Evolutionary conservation across 2,329 filamentous ascomycete genomes (phyloP), one percentile per base, ranked within the genome.

Genomic region (Chlorencoelia australis): DNA sequence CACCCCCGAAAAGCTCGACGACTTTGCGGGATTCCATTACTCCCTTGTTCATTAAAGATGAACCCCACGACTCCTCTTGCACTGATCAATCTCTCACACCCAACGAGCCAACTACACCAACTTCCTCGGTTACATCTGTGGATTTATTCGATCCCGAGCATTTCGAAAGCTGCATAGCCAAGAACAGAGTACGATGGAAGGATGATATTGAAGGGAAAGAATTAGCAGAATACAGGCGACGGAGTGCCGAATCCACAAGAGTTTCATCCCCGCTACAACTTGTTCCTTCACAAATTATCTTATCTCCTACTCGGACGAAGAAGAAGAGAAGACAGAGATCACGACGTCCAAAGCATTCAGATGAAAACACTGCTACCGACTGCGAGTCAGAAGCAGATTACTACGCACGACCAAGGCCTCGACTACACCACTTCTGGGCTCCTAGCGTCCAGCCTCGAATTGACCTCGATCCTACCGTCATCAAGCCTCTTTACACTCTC

Each of bases 321-420:
- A 18, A 30, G 17, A 31, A n/a, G 13, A 22, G 13, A 21, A 17
- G 9, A 17, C 22, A 29, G 28, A 18, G 16, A 10, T 20, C 33
- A n/a, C 30, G 22, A 11, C 20, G 33, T 13, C 18, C 25, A 9
- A 18, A 22, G 6, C 11, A 24, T 25, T 24, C 32, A 19, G 33
- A 34, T 14, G 16, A 31, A 15, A 31, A 34, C 29, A 31, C 33
- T 9, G 29, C 30, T 44, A 5, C 40, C 24, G 4, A 61, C 49
- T 17, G 55, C 40, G 10, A 62, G 60, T 63, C 62, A 60, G 37
- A 51, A 49, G 8, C 35, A 18, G 21, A 63, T 18, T 24, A 5
- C n/a, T 25, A 20, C 21, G 18, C n/a, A 26, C 33, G 31, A 30
- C 33, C 17, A 10, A 38, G 27, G 10, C 16, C 38, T 28, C 9